Evolutionary conservation across 768 basidiomycete genomes (phyloP).

Genomic region (Stropharia rugosoannulata): DNA sequence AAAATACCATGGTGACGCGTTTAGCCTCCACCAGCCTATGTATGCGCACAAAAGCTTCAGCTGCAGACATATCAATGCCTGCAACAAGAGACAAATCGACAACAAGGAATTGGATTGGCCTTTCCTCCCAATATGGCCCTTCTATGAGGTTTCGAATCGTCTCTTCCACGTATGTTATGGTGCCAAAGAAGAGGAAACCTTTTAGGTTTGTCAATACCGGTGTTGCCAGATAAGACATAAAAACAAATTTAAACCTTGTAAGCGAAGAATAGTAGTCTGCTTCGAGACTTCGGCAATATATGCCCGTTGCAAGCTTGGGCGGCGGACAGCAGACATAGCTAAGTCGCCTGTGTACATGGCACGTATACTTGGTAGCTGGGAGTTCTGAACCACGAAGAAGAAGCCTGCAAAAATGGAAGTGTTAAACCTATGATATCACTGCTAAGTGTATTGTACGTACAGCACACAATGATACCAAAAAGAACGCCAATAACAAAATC

Average conservation of each 20-base stretch:
- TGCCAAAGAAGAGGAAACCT: slow-evolving; percentile 93
- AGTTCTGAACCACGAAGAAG: slow-evolving; percentile 97
- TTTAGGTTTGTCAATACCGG: neutral
- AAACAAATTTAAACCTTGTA: slow-evolving; percentile 61
- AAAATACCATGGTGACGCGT: slow-evolving; percentile 84
- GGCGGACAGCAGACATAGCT: slow-evolving; percentile 86
- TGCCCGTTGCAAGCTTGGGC: slow-evolving; percentile 82
- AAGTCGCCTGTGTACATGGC: slow-evolving; percentile 80
- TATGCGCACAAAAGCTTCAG: slow-evolving; percentile 92
- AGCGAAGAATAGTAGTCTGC: slow-evolving; percentile 83
- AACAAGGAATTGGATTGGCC: slow-evolving; percentile 87
- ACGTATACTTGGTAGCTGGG: slow-evolving; percentile 81
- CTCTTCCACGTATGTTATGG: slow-evolving; percentile 87
- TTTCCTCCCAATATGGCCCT: slow-evolving; percentile 63
- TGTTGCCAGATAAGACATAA: neutral
- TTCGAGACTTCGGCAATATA: slow-evolving; percentile 92
- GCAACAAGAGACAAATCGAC: slow-evolving; percentile 84
- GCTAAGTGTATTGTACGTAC: slow-evolving; percentile 39
- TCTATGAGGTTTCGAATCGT: slow-evolving; percentile 77
- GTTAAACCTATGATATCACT: neutral
- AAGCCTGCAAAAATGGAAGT: slow-evolving; percentile 48
- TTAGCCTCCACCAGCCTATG: slow-evolving; percentile 78
- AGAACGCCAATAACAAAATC: slow-evolving; percentile 94
- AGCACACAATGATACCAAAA: slow-evolving; percentile 90
- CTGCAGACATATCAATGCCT: slow-evolving; percentile 92